phyloP scores from a whole-genome alignment of 2,329 filamentous ascomycete genomes.

The Pseudogymnoascus sp. region DNA sequence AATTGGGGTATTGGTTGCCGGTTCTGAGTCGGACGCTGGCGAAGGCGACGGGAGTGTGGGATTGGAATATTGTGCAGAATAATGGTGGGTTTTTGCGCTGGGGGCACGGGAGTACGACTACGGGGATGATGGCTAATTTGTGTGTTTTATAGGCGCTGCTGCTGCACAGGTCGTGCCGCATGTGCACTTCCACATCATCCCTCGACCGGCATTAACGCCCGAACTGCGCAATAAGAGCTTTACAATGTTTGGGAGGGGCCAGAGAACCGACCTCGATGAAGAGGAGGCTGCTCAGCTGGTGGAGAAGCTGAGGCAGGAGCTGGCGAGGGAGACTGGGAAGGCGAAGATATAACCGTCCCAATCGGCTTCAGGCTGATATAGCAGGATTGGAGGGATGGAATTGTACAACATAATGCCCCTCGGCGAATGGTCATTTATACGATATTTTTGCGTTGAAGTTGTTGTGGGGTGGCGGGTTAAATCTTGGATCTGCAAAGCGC shows the following conservation, averaged over 20 bases:
- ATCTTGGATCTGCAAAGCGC: not conserved
- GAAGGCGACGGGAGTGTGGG: constrained; percentile 59
- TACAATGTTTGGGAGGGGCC: constrained; percentile 74
- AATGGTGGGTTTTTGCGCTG: constrained; percentile 49
- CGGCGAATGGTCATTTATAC: not conserved
- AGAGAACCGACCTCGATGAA: constrained; percentile 67
- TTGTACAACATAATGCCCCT: constrained; percentile 5
- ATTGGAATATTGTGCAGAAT: constrained; percentile 97
- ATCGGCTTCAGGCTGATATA: not conserved
- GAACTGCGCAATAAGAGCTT: constrained; percentile 52
- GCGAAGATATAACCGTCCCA: constrained; percentile 18
- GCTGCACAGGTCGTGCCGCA: constrained; percentile 91
- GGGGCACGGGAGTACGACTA: not conserved
- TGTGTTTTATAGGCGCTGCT: constrained; percentile 49
- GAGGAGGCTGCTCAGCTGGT: constrained; percentile 60
- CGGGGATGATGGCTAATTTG: constrained; percentile 11
- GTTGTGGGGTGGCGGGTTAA: not conserved
- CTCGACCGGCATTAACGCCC: constrained; percentile 57
- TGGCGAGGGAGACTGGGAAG: constrained; percentile 33
- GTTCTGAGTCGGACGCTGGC: constrained; percentile 65
- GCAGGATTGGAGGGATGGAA: not conserved
- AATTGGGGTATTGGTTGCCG: constrained; percentile 61
- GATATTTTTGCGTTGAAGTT: not conserved
- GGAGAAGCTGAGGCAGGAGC: constrained; percentile 40
- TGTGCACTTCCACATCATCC: constrained; percentile 92